Evolutionary conservation across 768 basidiomycete genomes (phyloP), one percentile per base, ranked within the genome.

Genomic region (Kwoniella newhampshirensis): DNA sequence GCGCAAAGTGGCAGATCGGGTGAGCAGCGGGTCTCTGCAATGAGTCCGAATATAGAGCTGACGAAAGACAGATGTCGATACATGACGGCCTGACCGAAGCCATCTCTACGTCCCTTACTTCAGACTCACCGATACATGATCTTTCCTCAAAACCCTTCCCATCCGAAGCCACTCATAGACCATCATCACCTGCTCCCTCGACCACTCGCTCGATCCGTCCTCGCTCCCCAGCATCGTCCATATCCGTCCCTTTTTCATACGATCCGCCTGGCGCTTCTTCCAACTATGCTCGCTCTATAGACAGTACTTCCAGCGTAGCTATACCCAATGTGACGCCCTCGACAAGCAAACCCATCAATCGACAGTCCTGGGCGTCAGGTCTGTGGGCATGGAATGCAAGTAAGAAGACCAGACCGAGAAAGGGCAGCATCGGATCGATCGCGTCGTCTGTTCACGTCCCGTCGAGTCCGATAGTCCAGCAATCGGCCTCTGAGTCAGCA

Each of bases 21-120:
- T 63, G 42, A 51, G 60, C 49, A 6, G 12, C 0, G 21, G 20
- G 28, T 51, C 28, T 32, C 13, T 43, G 40, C 2, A 23, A 41
- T 39, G 27, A 18, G 26, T 44, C 36, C 45, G 50, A 9, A 26
- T 3, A 15, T 50, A 23, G 13, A 32, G 32, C 32, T 32, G 32
- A 32, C 32, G 13, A 6, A 13, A 13, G 26, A 39, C 27, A 48
- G 66, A 46, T 57, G 6, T 67, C 68, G 4, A 61, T 75, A 20
- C 71, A 73, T 51, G 71, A 75, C 30, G 64, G 57, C 39, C 47
- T 75, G 1, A 63, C 64, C 39, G 73, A 75, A 59, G 73, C 73
- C 7, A 56, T 75, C n/a, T 73, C 71, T 20, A 73, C 73, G 18
- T 66, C 67, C 0, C 55, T 75, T n/a, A 66, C 63, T 15, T 26